Conservation (phyloP, 2,329 filamentous ascomycete species). For the Colletotrichum sp. region DNA sequence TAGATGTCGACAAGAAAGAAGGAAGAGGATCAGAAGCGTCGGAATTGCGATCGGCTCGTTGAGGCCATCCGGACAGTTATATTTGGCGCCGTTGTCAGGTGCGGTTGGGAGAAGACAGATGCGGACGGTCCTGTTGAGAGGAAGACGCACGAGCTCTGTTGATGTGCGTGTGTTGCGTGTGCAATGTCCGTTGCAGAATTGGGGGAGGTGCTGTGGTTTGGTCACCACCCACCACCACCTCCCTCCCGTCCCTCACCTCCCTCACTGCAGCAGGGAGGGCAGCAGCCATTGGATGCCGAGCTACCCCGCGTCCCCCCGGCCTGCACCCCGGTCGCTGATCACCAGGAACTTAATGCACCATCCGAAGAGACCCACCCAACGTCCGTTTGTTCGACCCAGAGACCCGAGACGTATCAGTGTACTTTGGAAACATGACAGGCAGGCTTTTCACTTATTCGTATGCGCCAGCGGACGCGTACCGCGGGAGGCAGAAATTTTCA, state of each 20-base stretch:
- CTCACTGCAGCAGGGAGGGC: not conserved
- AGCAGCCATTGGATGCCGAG: constrained; percentile 4
- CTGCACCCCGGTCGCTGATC: constrained; percentile 9
- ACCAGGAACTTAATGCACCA: not conserved
- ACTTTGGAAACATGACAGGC: not conserved
- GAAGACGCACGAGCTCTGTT: not conserved
- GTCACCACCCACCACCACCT: not conserved
- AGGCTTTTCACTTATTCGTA: not conserved
- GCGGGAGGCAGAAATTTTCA: not conserved
- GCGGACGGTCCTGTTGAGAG: not conserved
- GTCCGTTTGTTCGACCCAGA: not conserved
- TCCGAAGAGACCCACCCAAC: not conserved
- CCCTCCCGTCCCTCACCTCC: not conserved
- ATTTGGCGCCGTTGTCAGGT: not conserved
- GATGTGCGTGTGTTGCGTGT: not conserved
- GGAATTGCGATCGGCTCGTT: not conserved
- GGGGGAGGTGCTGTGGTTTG: not conserved
- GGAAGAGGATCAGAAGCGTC: not conserved
- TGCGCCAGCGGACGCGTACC: not conserved
- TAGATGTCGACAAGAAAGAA: not conserved
- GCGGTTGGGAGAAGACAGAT: not conserved
- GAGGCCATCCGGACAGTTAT: not conserved
- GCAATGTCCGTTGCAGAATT: constrained; percentile 3
- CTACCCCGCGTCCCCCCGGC: constrained; percentile 18
- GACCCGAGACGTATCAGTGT: not conserved